Conservation (phyloP, 768 basidiomycete species). For the Myochromella boudieri region DNA sequence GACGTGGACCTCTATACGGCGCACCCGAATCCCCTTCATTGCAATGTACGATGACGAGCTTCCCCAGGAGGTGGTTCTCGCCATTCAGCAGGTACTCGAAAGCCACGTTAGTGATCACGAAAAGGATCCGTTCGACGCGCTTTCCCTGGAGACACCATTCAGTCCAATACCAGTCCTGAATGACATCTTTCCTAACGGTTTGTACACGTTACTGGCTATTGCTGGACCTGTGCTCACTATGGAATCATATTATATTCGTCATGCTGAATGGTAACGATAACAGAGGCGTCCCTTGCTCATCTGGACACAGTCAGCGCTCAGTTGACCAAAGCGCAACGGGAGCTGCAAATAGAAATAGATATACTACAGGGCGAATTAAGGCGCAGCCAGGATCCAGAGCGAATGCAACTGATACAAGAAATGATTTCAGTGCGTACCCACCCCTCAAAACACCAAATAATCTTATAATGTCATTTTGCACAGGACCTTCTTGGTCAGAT, state of each 20-base stretch:
- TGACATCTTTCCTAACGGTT: constrained; percentile 79
- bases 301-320: constrained; percentile 70
- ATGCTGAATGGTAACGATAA: constrained; percentile 14
- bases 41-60: constrained; percentile 49
- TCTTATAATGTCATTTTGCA: background rate
- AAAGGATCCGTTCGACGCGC: constrained; percentile 56
- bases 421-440: constrained; percentile 79
- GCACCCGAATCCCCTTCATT: constrained; percentile 8
- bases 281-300: constrained; percentile 76
- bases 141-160: constrained; percentile 50
- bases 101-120: constrained; percentile 37
- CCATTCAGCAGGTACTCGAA: constrained; percentile 72
- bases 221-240: constrained; percentile 8
- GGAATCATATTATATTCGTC: background rate
- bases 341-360: constrained; percentile 73
- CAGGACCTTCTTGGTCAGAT: constrained; percentile 95
- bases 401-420: constrained; percentile 90
- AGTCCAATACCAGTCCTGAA: constrained; percentile 60
- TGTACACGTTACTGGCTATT: constrained; percentile 15
- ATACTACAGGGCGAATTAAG: constrained; percentile 64
- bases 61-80: constrained; percentile 64
- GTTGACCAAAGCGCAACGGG: constrained; percentile 66
- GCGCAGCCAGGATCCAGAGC: constrained; percentile 79
- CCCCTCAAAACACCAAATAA: background rate
- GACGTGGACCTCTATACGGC: background rate